Percentiles rank a stretch among this genome's conserved stretches.
Conservation (phyloP, 2,329 filamentous ascomycete genomes). For the Tricladium varicosporioides region DNA sequence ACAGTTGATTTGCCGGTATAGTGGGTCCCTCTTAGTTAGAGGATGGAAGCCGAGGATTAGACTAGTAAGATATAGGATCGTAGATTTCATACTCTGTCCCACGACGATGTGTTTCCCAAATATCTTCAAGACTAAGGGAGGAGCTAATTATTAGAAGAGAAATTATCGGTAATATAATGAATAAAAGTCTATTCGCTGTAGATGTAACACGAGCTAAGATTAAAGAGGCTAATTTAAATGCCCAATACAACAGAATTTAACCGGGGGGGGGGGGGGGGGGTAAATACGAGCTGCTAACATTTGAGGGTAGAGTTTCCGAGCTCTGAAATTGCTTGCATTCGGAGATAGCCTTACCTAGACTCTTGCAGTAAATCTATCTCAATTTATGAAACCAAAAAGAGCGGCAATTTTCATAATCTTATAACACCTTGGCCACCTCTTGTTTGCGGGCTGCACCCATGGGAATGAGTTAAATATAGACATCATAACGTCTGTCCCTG, state of each 20-base stretch:
- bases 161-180: background rate
- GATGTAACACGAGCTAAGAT: background rate
- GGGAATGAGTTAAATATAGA: background rate
- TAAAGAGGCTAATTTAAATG: background rate
- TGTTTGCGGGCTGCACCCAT: background rate
- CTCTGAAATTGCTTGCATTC: background rate
- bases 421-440: background rate
- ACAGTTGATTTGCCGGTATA: background rate
- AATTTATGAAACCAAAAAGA: background rate
- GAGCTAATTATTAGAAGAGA: background rate
- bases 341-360: background rate
- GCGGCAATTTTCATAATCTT: background rate
- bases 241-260: constrained; percentile 1
- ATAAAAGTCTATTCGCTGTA: background rate
- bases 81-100: background rate
- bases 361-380: background rate
- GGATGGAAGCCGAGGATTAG: background rate
- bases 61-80: background rate
- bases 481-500: too few species aligned
- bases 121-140: background rate
- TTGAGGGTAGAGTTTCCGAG: background rate
- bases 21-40: background rate
- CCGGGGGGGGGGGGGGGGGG: too few species aligned
- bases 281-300: background rate
- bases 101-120: background rate